Conservation (phyloP, 768 basidiomycete genomes). For the Suillus luteus region DNA sequence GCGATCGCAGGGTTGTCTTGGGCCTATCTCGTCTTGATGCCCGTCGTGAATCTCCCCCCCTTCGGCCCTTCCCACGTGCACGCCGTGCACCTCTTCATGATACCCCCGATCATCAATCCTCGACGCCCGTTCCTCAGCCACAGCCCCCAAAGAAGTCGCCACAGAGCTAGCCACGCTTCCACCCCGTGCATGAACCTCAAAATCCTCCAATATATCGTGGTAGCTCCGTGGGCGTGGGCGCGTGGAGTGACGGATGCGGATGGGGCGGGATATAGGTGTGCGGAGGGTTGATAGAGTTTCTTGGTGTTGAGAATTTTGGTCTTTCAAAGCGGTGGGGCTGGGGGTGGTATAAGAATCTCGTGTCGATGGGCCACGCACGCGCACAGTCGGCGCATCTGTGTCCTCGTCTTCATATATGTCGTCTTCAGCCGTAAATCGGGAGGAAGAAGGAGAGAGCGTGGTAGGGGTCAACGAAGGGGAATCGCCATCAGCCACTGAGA, state of each 20-base stretch:
- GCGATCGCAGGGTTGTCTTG: not conserved
- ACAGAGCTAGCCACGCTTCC: conserved; percentile 33
- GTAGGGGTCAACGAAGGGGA: not conserved
- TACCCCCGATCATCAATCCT: conserved; percentile 10
- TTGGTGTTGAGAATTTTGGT: not conserved
- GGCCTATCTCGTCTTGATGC: not conserved
- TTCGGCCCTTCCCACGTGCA: not conserved
- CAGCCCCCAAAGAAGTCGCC: conserved; percentile 28
- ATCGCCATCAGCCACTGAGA: conserved; percentile 19
- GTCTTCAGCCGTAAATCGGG: conserved; percentile 4
- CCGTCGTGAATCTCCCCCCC: not conserved
- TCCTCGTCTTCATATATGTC: not conserved
- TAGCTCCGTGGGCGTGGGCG: conserved; percentile 59
- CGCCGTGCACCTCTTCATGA: conserved; percentile 13
- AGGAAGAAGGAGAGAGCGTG: conserved; percentile 7
- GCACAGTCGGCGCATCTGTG: not conserved
- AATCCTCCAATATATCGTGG: conserved; percentile 67
- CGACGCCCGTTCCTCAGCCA: not conserved
- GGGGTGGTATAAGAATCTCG: not conserved
- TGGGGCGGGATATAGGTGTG: conserved; percentile 18
- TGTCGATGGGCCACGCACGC: not conserved
- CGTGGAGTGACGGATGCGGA: conserved; percentile 35
- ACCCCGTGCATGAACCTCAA: conserved; percentile 41
- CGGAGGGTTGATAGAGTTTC: not conserved
- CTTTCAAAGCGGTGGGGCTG: not conserved